Evolutionary conservation across 768 basidiomycete species (phyloP).

Genomic region (Suillus variegatus): DNA sequence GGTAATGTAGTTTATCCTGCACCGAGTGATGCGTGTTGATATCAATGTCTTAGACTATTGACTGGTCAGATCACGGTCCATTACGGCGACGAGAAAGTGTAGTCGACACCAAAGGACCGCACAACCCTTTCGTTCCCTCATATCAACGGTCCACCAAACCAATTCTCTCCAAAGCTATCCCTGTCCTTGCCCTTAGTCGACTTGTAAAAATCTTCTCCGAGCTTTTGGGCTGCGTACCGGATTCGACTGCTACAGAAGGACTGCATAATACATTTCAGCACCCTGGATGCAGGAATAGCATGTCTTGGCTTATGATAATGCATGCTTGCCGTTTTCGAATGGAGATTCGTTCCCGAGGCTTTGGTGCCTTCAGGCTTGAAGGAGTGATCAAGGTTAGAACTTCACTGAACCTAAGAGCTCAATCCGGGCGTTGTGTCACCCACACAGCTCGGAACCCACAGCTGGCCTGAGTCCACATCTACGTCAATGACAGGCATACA

Average conservation of each 20-base stretch:
- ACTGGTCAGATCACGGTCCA: slow-evolving; percentile 74
- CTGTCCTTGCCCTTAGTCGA: slow-evolving; percentile 93
- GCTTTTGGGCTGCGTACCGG: slow-evolving; percentile 70
- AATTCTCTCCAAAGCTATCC: slow-evolving; percentile 76
- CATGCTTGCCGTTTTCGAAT: slow-evolving; percentile 93
- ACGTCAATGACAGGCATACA: slow-evolving; percentile 93
- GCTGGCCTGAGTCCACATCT: slow-evolving; percentile 96
- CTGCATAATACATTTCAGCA: slow-evolving; percentile 91
- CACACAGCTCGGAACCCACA: slow-evolving; percentile 99
- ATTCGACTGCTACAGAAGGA: slow-evolving; percentile 84
- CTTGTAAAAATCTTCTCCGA: slow-evolving; percentile 83
- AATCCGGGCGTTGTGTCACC: slow-evolving; percentile 96
- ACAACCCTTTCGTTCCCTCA: slow-evolving; percentile 69
- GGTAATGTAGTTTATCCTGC: slow-evolving; percentile 55
- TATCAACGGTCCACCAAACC: slow-evolving; percentile 75
- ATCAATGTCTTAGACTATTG: slow-evolving; percentile 53
- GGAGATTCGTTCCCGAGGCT: slow-evolving; percentile 73
- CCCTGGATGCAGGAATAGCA: slow-evolving; percentile 98
- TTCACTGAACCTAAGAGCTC: slow-evolving; percentile 26
- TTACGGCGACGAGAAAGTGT: slow-evolving; percentile 91
- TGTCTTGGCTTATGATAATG: slow-evolving; percentile 92
- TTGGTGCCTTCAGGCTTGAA: slow-evolving; percentile 89
- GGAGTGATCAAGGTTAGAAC: neutral
- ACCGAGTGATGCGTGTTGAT: slow-evolving; percentile 93
- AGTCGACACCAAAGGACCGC: slow-evolving; percentile 96